Base-by-base conservation (phyloP, 1,284 basidiomycete genomes). In the Blastosporella zonata region DNA sequence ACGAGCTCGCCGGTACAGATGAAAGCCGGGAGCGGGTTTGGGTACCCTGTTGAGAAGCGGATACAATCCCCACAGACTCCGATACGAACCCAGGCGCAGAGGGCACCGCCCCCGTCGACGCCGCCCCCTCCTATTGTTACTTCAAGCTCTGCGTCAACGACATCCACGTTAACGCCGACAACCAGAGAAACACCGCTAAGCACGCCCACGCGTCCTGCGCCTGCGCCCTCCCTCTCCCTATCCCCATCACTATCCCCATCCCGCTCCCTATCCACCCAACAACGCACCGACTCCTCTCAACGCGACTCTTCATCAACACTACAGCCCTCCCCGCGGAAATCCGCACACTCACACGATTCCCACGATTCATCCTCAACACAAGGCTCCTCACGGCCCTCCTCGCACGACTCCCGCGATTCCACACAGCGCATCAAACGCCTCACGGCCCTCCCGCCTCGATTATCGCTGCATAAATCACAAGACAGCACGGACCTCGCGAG, bases 391-490 rank as follows among this genome's bases (percentile, higher is more conserved):
- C 53, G 6, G 13, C 34, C 43, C 13, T 38, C 20, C 35, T 15
- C 38, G 54, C 54, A 56, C 56, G 54, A 48, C 49, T n/a, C n/a
- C n/a, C 46, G 52, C 38, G 18, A 47, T 20, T 6, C 36, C 22
- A 43, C 27, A 35, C 34, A 0, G 22, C 42, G 12, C 18, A 40
- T 43, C 21, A 68, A 69, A 43, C 66, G 67, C 10, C 59, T 67
- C 4, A 61, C 66, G 0, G 62, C 67, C 3, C 58, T 74, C 17
- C 77, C 81, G 2, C 81, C 82, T 6, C 72, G 82, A 15, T 55
- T 83, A 40, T 82, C 80, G 1, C 64, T 83, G 15, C 75, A 79
- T 54, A 62, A 64, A 31, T 58, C 55, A 17, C 56, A 59, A 22
- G 68, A 65, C 23, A 67, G 65, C 50, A 55, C 62, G 20, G 69